Conservation (phyloP, 306 rosid genomes). For the Gleditsia sinensis region DNA sequence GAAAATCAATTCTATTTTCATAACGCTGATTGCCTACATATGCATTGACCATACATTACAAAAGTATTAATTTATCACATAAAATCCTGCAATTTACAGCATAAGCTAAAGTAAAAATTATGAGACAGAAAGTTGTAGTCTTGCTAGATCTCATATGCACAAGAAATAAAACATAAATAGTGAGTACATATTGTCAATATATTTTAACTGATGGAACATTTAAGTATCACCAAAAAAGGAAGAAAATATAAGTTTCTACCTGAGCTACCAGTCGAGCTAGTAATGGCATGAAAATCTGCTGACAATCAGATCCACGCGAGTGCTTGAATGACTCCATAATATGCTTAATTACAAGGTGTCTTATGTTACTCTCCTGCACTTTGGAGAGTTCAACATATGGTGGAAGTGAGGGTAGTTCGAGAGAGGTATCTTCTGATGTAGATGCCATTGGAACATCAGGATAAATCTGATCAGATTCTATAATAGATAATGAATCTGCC, state of each 20-base stretch:
- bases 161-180: conserved; percentile 1
- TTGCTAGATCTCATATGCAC: conserved; percentile 14
- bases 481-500: conserved; percentile 51
- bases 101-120: conserved; percentile 22
- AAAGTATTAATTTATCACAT: not conserved
- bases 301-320: conserved; percentile 56
- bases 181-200: not conserved
- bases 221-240: conserved; percentile 3
- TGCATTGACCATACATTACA: not conserved
- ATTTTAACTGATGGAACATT: conserved; percentile 4
- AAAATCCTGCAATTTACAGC: not conserved
- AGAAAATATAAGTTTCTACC: conserved; percentile 48
- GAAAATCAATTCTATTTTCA: not conserved
- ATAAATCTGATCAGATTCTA: conserved; percentile 68
- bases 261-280: conserved; percentile 94
- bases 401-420: conserved; percentile 78
- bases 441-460: conserved; percentile 51
- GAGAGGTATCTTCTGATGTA: conserved; percentile 73
- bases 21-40: not conserved
- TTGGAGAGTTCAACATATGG: conserved; percentile 63
- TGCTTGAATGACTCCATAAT: conserved; percentile 71
- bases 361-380: conserved; percentile 66
- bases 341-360: conserved; percentile 65
- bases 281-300: conserved; percentile 73
- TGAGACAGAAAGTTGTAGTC: not conserved